Percentiles rank a stretch among this genome's conserved stretches.
Evolutionary conservation across 2,329 filamentous ascomycete genomes (phyloP).

Genomic region (Colletotrichum siamense): DNA sequence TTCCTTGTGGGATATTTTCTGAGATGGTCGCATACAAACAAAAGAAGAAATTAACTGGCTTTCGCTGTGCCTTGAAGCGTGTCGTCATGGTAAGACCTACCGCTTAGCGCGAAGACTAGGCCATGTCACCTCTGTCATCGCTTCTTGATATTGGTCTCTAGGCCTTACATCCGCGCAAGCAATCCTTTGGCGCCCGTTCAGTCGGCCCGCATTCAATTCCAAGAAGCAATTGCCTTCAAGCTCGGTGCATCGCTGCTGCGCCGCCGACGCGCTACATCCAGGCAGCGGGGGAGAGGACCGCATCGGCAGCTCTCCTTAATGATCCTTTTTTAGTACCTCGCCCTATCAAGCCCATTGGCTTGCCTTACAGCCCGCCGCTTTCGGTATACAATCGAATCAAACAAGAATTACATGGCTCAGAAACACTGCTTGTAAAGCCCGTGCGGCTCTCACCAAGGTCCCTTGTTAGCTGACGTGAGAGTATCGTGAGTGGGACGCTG

Average conservation of each 20-base stretch:
- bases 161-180: background rate
- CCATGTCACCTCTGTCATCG: background rate
- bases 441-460: background rate
- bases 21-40: constrained; percentile 22
- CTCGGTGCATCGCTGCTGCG: background rate
- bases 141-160: background rate
- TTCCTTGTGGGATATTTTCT: constrained; percentile 95
- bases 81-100: background rate
- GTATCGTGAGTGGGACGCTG: background rate
- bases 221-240: background rate
- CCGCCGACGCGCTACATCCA: background rate
- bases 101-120: background rate
- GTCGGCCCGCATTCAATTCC: background rate
- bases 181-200: background rate
- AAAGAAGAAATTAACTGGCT: background rate
- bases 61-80: background rate
- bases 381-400: background rate
- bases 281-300: background rate
- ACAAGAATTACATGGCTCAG: background rate
- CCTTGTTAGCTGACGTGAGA: constrained; percentile 12
- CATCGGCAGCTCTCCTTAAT: background rate
- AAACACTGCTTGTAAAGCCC: background rate
- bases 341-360: background rate
- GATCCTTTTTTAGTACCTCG: background rate
- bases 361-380: background rate